Conservation (phyloP, 441 rosid genomes). For the Cnidoscolus chayamansa region DNA sequence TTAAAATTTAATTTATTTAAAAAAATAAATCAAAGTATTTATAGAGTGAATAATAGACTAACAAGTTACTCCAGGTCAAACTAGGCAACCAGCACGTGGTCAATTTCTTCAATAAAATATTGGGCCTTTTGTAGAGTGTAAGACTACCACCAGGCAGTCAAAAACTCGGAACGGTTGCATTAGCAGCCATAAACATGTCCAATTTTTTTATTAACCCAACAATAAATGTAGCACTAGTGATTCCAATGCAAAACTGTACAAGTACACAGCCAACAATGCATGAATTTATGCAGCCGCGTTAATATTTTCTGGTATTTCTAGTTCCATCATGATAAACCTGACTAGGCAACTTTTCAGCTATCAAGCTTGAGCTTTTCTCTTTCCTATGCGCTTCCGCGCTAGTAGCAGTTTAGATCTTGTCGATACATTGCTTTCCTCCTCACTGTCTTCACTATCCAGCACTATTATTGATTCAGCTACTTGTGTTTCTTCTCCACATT, state of each 20-base stretch:
- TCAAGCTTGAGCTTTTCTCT: constrained; percentile 36
- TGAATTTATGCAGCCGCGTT: background rate
- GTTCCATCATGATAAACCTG: background rate
- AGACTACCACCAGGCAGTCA: background rate
- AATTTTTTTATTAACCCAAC: background rate
- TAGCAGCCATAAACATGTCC: background rate
- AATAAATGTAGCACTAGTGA: background rate
- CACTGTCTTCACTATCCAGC: constrained; percentile 71
- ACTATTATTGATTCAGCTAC: constrained; percentile 44
- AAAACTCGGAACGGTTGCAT: too few species aligned
- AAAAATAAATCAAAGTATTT: too few species aligned
- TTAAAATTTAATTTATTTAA: too few species aligned
- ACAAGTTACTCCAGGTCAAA: background rate
- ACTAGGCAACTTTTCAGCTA: background rate
- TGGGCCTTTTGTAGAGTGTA: background rate
- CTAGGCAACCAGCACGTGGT: background rate
- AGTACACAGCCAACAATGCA: background rate
- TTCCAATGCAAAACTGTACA: background rate
- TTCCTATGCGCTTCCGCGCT: constrained; percentile 35
- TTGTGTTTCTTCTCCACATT: constrained; percentile 33
- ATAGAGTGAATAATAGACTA: too few species aligned
- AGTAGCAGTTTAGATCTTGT: constrained; percentile 34
- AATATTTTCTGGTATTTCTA: background rate
- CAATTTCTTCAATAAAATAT: background rate
- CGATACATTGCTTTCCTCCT: constrained; percentile 39